Percentiles rank a stretch among this genome's conserved stretches.
Evolutionary conservation across 352 stramenopile species (phyloP).

Genomic region (Pythium vanterpoolii): DNA sequence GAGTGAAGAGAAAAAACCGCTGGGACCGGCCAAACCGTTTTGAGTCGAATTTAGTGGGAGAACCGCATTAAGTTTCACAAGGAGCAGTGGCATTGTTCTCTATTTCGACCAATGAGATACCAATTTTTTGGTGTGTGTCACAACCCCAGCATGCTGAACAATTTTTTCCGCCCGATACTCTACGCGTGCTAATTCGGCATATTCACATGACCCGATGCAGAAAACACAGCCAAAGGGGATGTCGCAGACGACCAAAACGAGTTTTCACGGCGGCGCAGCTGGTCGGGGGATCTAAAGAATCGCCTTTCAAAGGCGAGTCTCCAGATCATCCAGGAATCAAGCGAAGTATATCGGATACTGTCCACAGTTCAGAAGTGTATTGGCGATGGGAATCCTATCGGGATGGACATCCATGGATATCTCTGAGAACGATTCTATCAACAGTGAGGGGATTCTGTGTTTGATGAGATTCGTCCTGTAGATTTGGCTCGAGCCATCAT

Average conservation of each 20-base stretch:
- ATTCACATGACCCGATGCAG: neutral
- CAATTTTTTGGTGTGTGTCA: slow-evolving; percentile 3
- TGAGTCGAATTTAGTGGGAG: neutral
- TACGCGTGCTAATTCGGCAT: neutral
- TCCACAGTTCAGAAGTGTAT: no score
- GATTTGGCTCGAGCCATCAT: no score
- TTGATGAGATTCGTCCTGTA: no score
- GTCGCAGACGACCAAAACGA: neutral
- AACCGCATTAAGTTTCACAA: neutral
- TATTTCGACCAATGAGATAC: slow-evolving; percentile 14
- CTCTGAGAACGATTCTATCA: no score
- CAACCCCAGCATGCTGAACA: slow-evolving; percentile 1
- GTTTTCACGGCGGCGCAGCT: neutral
- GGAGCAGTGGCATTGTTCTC: neutral
- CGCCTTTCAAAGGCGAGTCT: neutral
- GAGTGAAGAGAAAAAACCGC: slow-evolving; percentile 10
- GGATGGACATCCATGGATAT: no score
- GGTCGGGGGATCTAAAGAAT: no score
- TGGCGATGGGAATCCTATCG: no score
- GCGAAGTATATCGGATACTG: no score
- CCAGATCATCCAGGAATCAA: neutral
- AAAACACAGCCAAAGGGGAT: neutral
- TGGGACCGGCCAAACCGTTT: slow-evolving; percentile 1
- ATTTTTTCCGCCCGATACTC: slow-evolving; percentile 3
- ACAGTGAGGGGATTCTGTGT: no score